Percentiles rank a stretch among this genome's conserved stretches.
Evolutionary conservation across 73 alveolate species (phyloP).

Genomic region (Uronychia setigera): DNA sequence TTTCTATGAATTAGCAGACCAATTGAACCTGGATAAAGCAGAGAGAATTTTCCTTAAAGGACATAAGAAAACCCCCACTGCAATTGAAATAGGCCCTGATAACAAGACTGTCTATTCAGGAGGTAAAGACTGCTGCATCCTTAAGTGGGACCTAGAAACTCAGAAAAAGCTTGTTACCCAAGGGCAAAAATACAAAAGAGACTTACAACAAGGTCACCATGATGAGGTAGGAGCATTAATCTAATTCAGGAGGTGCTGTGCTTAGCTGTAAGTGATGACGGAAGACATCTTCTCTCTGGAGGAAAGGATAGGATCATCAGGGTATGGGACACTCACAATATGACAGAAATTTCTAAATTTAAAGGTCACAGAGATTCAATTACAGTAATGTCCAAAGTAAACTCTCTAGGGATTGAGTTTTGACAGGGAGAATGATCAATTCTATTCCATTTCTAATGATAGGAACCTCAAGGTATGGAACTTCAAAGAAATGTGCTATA

Average conservation of each 20-base stretch:
- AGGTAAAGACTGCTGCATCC: conserved; percentile 69
- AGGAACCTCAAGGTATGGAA: conserved; percentile 70
- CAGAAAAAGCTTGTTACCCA: conserved; percentile 42
- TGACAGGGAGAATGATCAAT: conserved; percentile 56
- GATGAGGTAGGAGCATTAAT: background rate
- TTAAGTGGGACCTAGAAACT: conserved; percentile 65
- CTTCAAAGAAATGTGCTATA: conserved; percentile 61
- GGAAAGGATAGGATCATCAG: conserved; percentile 74
- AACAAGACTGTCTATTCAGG: conserved; percentile 45
- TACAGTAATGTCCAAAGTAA: conserved; percentile 15
- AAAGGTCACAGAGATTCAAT: conserved; percentile 77
- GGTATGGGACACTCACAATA: conserved; percentile 70
- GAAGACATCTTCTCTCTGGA: conserved; percentile 63
- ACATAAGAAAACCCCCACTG: conserved; percentile 69
- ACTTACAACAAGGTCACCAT: background rate
- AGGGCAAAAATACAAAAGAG: conserved; percentile 62
- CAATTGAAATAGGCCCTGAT: conserved; percentile 44
- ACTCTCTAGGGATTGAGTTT: conserved; percentile 29
- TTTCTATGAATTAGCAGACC: conserved; percentile 47
- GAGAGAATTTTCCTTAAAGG: conserved; percentile 47
- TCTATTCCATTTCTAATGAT: conserved; percentile 61
- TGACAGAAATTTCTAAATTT: conserved; percentile 30
- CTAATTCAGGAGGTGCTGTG: conserved; percentile 40
- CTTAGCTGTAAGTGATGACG: conserved; percentile 57
- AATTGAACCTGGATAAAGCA: background rate